These are phyloP conservation scores for Fusarium pseudonygamai DNA, from an alignment of 2,329 filamentous ascomycete genomes.

Conservation along the genomic window DNA sequence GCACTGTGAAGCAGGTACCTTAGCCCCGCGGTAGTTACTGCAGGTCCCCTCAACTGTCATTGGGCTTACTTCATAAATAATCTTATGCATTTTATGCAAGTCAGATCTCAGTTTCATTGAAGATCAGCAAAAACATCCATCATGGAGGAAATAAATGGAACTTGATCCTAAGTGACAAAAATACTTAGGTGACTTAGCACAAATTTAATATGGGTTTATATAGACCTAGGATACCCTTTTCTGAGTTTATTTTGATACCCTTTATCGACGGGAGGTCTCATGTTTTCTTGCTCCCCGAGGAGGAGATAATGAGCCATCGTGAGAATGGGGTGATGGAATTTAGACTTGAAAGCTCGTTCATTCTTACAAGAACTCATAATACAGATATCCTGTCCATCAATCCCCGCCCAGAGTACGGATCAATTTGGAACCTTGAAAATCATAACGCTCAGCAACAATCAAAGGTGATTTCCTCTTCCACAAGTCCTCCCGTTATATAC, in stretches of 20 bases:
- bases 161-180: not conserved
- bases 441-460: conserved; percentile 21
- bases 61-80: not conserved
- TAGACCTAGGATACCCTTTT: not conserved
- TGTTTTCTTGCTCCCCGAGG: not conserved
- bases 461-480: not conserved
- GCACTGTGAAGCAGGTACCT: conserved; percentile 26
- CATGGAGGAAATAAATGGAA: not conserved
- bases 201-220: too few relatives aligned
- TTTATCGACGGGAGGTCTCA: too few relatives aligned
- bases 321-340: not conserved
- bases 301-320: not conserved
- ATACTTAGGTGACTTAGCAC: not conserved
- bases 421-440: not conserved
- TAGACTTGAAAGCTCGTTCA: not conserved
- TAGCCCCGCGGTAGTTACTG: conserved; percentile 8
- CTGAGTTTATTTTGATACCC: not conserved
- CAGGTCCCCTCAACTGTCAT: not conserved
- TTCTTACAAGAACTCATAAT: conserved; percentile 6
- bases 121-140: not conserved
- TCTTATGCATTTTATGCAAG: not conserved
- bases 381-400: not conserved
- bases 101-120: not conserved
- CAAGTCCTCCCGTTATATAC: not conserved
- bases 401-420: not conserved